Base-by-base conservation (phyloP, 2,329 filamentous ascomycete genomes). In the Pestalotiopsis sp. region DNA sequence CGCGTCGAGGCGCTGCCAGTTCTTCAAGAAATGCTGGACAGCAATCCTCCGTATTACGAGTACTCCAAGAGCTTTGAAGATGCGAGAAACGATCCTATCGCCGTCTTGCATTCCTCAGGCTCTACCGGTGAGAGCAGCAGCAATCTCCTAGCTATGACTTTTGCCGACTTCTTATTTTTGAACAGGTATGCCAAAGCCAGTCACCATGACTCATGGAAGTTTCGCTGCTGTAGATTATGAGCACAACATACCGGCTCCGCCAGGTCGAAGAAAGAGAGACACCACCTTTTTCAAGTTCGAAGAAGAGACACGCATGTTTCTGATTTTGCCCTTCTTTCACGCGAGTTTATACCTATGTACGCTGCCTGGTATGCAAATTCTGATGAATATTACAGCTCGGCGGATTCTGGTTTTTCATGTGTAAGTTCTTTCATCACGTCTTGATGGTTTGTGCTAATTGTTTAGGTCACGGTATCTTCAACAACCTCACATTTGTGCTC, bases 391-490 rank as follows among this genome's bases (percentile, higher is more conserved):
- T 61, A n/a, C 38, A 41, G 58, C 67, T 68, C 13, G 67, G 57
- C 36, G 62, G 62, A 7, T 64, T 70, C 59, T 13, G 65, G 31
- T 57, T 68, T 58, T 64, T 68, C 41, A 68, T 59, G 5, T 38
- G 68, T 70, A 63, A 66, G 55, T 20, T 14, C 59, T 14, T 14
- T 62, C 3, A 20, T 14, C 2, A 59, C 57, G 7, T 12, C 17
- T 12, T n/a, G 27, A 11, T 17, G 13, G 36, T 9, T 14, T 41
- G n/a, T 36, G 14, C 59, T 62, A 11, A 62, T 62, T 13, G 59
- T 17, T 20, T n/a, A 74, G 73, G 71, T 11, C 27, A 71, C 25
- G 39, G 71, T 3, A 71, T 73, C 23, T 67, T 74, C 23, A 65
- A 31, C 9, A 72, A 71, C 45, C 25, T 70, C 2, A 71, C 70